Evolutionary conservation across 139 green algal genomes (phyloP).

Genomic region (Chara braunii): DNA sequence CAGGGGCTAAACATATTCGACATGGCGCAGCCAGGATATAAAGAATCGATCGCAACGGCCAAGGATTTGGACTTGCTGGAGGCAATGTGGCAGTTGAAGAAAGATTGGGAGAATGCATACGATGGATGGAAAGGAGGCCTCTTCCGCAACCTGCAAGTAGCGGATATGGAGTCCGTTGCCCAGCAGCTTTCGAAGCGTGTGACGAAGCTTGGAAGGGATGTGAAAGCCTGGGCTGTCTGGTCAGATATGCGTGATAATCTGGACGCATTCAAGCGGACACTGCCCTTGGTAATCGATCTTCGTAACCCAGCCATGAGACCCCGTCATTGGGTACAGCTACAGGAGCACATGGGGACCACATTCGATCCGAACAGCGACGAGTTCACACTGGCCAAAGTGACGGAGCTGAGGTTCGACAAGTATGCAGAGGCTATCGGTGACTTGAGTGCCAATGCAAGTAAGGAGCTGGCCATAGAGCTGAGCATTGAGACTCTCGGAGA

Average conservation of each 20-base stretch:
- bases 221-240: constrained; percentile 67
- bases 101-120: constrained; percentile 69
- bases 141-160: constrained; percentile 69
- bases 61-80: constrained; percentile 65
- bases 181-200: constrained; percentile 57
- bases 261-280: constrained; percentile 81
- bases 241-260: constrained; percentile 60
- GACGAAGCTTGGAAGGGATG: constrained; percentile 65
- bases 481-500: constrained; percentile 52
- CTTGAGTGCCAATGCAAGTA: constrained; percentile 64
- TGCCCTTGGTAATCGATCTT: constrained; percentile 81
- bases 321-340: constrained; percentile 73
- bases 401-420: constrained; percentile 62
- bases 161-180: constrained; percentile 71
- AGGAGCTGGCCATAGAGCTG: constrained; percentile 61
- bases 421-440: constrained; percentile 72
- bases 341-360: constrained; percentile 48
- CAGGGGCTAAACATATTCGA: constrained; percentile 79
- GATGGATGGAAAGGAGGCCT: constrained; percentile 67
- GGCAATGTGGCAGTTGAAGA: constrained; percentile 60
- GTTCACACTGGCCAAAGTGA: constrained; percentile 70
- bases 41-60: constrained; percentile 53
- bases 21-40: constrained; percentile 65
- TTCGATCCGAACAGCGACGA: constrained; percentile 58
- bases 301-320: constrained; percentile 69